phyloP scores from a whole-genome alignment of 2,329 filamentous ascomycete species.

The Dactylonectria estremocensis region DNA sequence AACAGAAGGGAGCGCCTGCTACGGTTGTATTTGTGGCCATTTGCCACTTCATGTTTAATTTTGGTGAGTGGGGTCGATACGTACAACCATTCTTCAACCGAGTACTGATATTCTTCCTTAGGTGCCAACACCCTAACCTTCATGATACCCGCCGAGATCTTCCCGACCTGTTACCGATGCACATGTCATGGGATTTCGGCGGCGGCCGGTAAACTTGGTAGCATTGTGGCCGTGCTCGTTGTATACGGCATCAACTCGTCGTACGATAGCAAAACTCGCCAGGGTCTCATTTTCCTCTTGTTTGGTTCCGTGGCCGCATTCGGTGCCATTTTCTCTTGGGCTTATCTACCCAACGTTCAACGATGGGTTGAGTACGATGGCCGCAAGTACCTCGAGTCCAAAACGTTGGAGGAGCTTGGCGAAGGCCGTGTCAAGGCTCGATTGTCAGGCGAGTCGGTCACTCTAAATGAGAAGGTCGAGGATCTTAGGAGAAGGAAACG shows the following conservation, averaged over 20 bases:
- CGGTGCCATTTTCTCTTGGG: conserved; percentile 67
- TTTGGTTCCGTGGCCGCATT: conserved; percentile 66
- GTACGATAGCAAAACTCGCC: conserved; percentile 59
- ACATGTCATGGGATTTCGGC: conserved; percentile 75
- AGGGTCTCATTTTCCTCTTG: conserved; percentile 66
- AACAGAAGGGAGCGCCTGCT: conserved; percentile 57
- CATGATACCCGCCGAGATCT: conserved; percentile 75
- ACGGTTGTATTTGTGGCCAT: conserved; percentile 67
- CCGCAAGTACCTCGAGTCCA: conserved; percentile 59
- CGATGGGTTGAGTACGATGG: conserved; percentile 56
- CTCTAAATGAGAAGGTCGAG: conserved; percentile 60
- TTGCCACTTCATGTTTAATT: conserved; percentile 70
- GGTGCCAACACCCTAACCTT: conserved; percentile 76
- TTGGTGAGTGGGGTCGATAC: conserved; percentile 55
- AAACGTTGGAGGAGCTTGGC: conserved; percentile 66
- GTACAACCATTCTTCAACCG: no score
- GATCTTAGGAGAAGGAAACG: conserved; percentile 55
- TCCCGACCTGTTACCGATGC: conserved; percentile 74
- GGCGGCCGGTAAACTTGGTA: conserved; percentile 72
- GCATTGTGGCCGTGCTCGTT: conserved; percentile 66
- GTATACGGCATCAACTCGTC: conserved; percentile 65
- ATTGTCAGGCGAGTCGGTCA: conserved; percentile 61
- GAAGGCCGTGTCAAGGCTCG: conserved; percentile 63
- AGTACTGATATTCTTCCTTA: conserved; percentile 40
- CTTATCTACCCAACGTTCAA: conserved; percentile 66